phyloP scores from a whole-genome alignment of 1,284 basidiomycete species.

The Gomphus sp. region DNA sequence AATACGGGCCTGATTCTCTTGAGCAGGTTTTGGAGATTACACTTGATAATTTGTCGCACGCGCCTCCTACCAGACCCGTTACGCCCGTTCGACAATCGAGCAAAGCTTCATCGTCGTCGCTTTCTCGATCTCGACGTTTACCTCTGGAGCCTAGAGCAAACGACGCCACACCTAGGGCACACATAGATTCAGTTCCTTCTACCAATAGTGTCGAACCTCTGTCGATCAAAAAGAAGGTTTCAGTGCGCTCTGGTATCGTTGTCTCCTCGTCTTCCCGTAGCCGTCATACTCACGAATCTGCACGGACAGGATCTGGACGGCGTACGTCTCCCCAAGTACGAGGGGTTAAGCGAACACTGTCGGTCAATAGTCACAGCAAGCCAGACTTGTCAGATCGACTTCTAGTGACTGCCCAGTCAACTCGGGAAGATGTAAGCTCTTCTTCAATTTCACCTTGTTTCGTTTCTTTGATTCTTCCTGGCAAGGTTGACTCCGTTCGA shows the following conservation, averaged over 20 bases:
- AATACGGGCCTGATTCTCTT: conserved; percentile 13
- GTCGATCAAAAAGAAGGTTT: conserved; percentile 73
- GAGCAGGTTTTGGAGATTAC: conserved; percentile 34
- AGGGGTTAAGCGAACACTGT: conserved; percentile 14
- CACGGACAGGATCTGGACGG: conserved; percentile 40
- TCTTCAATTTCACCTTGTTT: not conserved
- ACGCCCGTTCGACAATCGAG: conserved; percentile 8
- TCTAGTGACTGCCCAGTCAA: conserved; percentile 40
- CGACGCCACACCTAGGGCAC: conserved; percentile 18
- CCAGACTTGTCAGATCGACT: conserved; percentile 34
- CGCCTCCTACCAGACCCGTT: conserved; percentile 7
- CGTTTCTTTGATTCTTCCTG: not conserved
- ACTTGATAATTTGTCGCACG: conserved; percentile 22
- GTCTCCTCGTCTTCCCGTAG: conserved; percentile 1
- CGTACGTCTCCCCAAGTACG: conserved; percentile 42
- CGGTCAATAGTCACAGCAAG: conserved; percentile 13
- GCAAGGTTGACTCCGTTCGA: conserved; percentile 55
- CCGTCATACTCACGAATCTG: conserved; percentile 19
- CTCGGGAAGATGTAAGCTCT: conserved; percentile 55
- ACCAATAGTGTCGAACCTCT: conserved; percentile 48
- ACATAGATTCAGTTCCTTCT: conserved; percentile 11
- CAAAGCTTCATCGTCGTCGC: conserved; percentile 29
- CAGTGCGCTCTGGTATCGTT: conserved; percentile 26
- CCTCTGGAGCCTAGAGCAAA: conserved; percentile 44
- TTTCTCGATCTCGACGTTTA: conserved; percentile 62